Conservation (phyloP, 306 rosid species). For the Prunus mira region DNA sequence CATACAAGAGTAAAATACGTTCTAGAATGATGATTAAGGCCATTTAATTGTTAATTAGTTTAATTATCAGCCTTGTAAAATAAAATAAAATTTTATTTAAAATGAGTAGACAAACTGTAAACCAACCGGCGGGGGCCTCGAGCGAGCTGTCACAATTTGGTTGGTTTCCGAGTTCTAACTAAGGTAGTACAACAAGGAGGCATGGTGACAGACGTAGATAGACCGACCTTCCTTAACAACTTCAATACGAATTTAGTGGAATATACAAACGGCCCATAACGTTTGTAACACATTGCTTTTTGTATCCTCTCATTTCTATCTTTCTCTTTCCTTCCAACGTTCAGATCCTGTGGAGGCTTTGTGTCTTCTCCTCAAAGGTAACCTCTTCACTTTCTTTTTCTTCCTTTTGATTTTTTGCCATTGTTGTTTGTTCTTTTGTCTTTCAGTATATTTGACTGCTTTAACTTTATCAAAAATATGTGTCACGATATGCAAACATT, state of each 20-base stretch:
- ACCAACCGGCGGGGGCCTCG: background rate
- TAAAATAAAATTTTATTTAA: no score
- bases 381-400: background rate
- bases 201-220: background rate
- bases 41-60: no score
- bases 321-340: background rate
- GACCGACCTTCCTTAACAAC: constrained; percentile 1
- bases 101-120: no score
- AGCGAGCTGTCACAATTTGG: background rate
- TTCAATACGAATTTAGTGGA: background rate
- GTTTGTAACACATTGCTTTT: background rate
- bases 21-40: no score
- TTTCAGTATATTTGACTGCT: no score
- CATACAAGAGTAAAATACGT: no score
- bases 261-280: no score
- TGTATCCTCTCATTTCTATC: constrained; percentile 5
- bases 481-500: background rate
- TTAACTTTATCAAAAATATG: background rate
- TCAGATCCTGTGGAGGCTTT: constrained; percentile 7
- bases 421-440: background rate
- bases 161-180: background rate
- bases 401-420: background rate
- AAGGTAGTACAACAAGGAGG: background rate
- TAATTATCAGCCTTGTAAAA: no score
- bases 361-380: constrained; percentile 30